phyloP scores from a whole-genome alignment of 805 yeast genomes.

The Ogataea degrootiae region DNA sequence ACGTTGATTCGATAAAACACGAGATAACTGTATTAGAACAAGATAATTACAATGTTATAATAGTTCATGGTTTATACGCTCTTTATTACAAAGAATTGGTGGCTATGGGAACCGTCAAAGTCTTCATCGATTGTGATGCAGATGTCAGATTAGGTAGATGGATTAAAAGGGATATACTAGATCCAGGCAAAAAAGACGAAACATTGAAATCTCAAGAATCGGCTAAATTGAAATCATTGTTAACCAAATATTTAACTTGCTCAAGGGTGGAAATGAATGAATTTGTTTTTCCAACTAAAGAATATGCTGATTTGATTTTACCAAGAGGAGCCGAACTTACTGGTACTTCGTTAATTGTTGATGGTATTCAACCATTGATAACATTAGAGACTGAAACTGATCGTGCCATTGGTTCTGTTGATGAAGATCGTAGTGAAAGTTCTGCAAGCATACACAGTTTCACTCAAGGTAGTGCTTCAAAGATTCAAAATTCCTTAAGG shows the following conservation, averaged over 20 bases:
- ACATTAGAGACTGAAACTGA: conserved; percentile 9
- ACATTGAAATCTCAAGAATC: conserved; percentile 8
- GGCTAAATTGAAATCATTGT: conserved; percentile 29
- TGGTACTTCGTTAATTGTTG: conserved; percentile 57
- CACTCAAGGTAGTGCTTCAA: conserved; percentile 6
- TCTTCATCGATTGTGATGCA: conserved; percentile 79
- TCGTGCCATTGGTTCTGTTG: neutral
- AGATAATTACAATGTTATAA: conserved; percentile 28
- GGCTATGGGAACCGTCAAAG: conserved; percentile 53
- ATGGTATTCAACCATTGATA: conserved; percentile 48
- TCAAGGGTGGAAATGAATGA: conserved; percentile 65
- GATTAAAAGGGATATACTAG: conserved; percentile 40
- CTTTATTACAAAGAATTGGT: conserved; percentile 58
- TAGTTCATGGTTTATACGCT: conserved; percentile 79
- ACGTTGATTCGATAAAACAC: conserved; percentile 28
- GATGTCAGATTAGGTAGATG: conserved; percentile 81
- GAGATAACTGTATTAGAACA: conserved; percentile 7
- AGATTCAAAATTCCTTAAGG: conserved; percentile 10
- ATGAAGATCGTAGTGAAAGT: neutral
- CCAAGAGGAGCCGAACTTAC: conserved; percentile 63
- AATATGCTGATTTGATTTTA: conserved; percentile 67
- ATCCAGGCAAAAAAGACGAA: conserved; percentile 3
- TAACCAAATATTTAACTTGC: conserved; percentile 45
- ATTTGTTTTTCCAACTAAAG: conserved; percentile 64
- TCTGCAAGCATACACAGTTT: neutral